Percentiles rank a stretch among this genome's conserved stretches.
phyloP scores from a whole-genome alignment of 306 rosid species.

The Boehmeria nivea region DNA sequence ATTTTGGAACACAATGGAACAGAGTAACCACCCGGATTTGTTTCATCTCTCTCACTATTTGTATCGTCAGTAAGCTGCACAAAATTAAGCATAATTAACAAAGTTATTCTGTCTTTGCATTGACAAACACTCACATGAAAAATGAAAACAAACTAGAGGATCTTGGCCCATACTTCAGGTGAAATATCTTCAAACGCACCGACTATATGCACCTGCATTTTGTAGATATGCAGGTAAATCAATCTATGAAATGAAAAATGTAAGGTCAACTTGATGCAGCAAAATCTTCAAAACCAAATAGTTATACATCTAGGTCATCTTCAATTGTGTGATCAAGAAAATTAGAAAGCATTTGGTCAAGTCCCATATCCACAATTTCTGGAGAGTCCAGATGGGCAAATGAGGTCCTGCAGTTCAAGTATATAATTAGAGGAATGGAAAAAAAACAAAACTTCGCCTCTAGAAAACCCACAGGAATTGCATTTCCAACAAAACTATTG shows the following conservation, averaged over 20 bases:
- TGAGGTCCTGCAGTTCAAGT: slow-evolving; percentile 45
- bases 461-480: no score
- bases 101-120: slow-evolving; percentile 26
- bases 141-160: slow-evolving; percentile 43
- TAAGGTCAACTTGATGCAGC: no score
- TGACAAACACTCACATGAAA: slow-evolving; percentile 30
- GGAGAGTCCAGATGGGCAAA: slow-evolving; percentile 89
- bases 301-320: slow-evolving; percentile 52
- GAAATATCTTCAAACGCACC: slow-evolving; percentile 82
- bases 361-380: slow-evolving; percentile 55
- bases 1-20: slow-evolving; percentile 62
- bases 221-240: slow-evolving; percentile 6
- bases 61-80: slow-evolving; percentile 55
- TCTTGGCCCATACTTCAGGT: slow-evolving; percentile 45
- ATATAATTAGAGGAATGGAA: slow-evolving; percentile 12
- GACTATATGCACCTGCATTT: slow-evolving; percentile 71
- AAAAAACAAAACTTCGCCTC: not conserved
- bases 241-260: slow-evolving; percentile 10
- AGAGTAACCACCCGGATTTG: slow-evolving; percentile 50
- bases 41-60: slow-evolving; percentile 25
- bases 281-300: slow-evolving; percentile 3
- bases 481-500: no score
- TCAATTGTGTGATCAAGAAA: slow-evolving; percentile 38
- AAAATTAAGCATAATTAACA: slow-evolving; percentile 47
- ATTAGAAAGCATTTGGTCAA: slow-evolving; percentile 65